A percentile compares a stretch with the other conserved stretches of the same genome.
Evolutionary conservation across 345 rosid genomes (phyloP).

Genomic region (Reutealis trisperma): DNA sequence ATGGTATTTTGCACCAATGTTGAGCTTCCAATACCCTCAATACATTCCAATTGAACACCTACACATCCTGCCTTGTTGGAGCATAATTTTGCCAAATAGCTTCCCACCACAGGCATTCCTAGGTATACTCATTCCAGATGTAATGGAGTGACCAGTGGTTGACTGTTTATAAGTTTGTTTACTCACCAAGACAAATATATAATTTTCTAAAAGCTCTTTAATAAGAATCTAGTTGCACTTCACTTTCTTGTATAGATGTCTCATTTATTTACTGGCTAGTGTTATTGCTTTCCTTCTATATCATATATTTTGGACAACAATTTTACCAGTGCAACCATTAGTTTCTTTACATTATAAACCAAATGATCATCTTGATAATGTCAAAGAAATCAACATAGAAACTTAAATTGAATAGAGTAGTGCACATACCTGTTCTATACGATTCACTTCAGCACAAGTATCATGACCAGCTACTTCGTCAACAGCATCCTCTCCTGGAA

Average conservation of each 20-base stretch:
- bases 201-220: neutral
- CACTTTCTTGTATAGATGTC: neutral
- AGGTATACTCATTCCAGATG: too few species aligned
- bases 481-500: conserved; percentile 61
- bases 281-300: neutral
- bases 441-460: conserved; percentile 28
- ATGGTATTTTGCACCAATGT: neutral
- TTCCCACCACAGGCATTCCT: neutral
- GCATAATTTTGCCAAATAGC: neutral
- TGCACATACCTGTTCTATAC: conserved; percentile 47
- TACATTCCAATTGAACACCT: neutral
- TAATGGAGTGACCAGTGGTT: too few species aligned
- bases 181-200: neutral
- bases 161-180: neutral
- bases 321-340: neutral
- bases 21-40: neutral
- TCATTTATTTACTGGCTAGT: neutral
- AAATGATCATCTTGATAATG: neutral
- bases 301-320: neutral
- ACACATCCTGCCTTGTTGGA: neutral
- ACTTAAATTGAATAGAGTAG: conserved; percentile 11
- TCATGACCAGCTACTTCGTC: conserved; percentile 38
- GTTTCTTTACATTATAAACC: neutral
- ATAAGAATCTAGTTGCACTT: neutral
- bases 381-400: neutral